A percentile compares a stretch with the other conserved stretches of the same genome.
Evolutionary conservation across 306 rosid genomes (phyloP).

Genomic region (Quercus berberidifolia): DNA sequence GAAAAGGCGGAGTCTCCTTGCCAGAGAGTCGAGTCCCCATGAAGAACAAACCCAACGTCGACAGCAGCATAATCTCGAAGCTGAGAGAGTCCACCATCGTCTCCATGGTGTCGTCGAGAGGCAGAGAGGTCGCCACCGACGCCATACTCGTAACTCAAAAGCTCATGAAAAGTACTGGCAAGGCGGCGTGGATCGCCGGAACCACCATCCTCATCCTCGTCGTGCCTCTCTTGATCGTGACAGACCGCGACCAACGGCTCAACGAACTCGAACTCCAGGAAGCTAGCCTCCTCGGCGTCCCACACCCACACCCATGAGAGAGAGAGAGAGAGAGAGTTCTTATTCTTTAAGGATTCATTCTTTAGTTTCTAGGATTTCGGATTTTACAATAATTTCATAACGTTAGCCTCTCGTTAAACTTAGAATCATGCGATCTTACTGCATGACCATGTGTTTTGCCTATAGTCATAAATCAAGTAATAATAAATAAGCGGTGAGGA

Average conservation of each 20-base stretch:
- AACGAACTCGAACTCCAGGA: slow-evolving; percentile 90
- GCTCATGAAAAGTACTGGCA: slow-evolving; percentile 86
- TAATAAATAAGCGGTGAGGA: too few species aligned
- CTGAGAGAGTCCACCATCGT: slow-evolving; percentile 54
- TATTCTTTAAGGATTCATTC: too few species aligned
- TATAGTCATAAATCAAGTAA: too few species aligned
- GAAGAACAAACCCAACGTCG: slow-evolving; percentile 10
- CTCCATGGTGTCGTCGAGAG: slow-evolving; percentile 18
- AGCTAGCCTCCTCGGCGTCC: slow-evolving; percentile 86
- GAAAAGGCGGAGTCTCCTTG: slow-evolving; percentile 83
- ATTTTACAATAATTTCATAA: too few species aligned
- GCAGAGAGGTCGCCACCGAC: slow-evolving; percentile 61
- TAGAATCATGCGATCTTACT: too few species aligned
- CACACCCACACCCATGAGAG: slow-evolving; percentile 19
- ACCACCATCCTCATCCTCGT: slow-evolving; percentile 76
- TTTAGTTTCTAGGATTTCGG: too few species aligned
- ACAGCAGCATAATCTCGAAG: slow-evolving; percentile 33
- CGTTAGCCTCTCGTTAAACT: too few species aligned
- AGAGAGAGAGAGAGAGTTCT: too few species aligned
- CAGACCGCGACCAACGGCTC: slow-evolving; percentile 97
- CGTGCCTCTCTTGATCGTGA: slow-evolving; percentile 83
- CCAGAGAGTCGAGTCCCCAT: slow-evolving; percentile 56
- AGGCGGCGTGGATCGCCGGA: slow-evolving; percentile 95
- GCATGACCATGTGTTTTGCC: too few species aligned
- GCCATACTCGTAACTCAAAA: slow-evolving; percentile 55